Evolutionary conservation across 139 green algal genomes (phyloP).

Genomic region (Ettlia oleoabundans): DNA sequence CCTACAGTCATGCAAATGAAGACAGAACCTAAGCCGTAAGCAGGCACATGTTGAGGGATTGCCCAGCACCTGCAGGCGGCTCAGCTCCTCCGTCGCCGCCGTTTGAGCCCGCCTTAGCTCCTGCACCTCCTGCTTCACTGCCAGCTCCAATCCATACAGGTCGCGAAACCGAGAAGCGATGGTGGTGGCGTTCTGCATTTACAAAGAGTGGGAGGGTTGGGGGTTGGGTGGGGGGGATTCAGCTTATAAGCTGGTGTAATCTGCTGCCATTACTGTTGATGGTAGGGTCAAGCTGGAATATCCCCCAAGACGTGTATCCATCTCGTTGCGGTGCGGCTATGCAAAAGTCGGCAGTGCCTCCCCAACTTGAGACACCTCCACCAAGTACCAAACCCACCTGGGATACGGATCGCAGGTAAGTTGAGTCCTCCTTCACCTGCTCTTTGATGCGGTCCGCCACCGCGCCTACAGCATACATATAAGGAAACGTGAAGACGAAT

Average conservation of each 20-base stretch:
- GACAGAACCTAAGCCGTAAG: not conserved
- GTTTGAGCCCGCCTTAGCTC: constrained; percentile 56
- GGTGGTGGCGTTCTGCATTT: constrained; percentile 51
- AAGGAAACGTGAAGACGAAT: too few species aligned
- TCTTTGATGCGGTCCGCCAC: constrained; percentile 40
- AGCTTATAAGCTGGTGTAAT: too few species aligned
- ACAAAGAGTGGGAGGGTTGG: not conserved
- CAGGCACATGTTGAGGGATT: not conserved
- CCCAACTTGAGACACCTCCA: not conserved
- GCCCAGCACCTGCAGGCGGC: not conserved
- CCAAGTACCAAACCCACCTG: constrained; percentile 5
- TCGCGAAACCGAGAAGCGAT: constrained; percentile 62
- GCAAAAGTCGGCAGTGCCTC: not conserved
- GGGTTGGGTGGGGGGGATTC: too few species aligned
- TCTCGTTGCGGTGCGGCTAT: not conserved
- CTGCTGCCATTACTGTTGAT: not conserved
- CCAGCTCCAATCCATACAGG: constrained; percentile 63
- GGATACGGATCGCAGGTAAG: constrained; percentile 13
- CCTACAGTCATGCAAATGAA: too few species aligned
- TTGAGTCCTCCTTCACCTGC: constrained; percentile 30
- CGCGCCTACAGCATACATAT: not conserved
- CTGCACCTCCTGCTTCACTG: constrained; percentile 57
- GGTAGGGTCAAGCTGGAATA: not conserved
- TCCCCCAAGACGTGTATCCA: not conserved
- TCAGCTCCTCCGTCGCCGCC: constrained; percentile 31